Evolutionary conservation across 306 rosid genomes (phyloP), one percentile per base, ranked within the genome.

Genomic region (Rubus parviflorus): DNA sequence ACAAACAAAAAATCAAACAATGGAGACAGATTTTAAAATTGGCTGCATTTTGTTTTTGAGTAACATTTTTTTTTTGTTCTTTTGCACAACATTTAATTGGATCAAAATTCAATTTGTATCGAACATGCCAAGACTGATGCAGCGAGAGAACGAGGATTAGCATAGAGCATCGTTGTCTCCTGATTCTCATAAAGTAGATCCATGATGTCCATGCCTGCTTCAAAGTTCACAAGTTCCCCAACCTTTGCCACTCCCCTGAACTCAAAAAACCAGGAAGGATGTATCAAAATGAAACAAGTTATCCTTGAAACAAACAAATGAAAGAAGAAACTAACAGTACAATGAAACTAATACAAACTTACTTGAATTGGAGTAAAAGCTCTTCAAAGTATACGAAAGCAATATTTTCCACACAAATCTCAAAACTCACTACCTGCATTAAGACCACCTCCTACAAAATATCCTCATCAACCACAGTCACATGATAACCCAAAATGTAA

Each of bases 341-440:
- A 47, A 17, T n/a, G 65, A 35, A 49, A 6, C 37, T 38, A 70
- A 30, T 38, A 23, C 53, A 37, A 64, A 72, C 92, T 80, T 78
- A 92, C 98, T 81, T 90, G 76, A 92, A 81, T 75, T 85, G 93
- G 75, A 77, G 51, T 70, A 88, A 85, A 77, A 94, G 94, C 66
- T 94, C 96, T 80, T 92, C 87, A 74, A 92, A 91, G 79, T 86
- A 82, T 52, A 75, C 58, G 70, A 90, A 92, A 23, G 90, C 88
- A 85, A 83, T 75, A 87, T 87, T 88, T 71, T 88, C 47, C 12
- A 93, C 81, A 25, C 97, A 94, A 75, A 94, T 92, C 87, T 92
- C 95, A 87, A 90, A 94, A 68, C 83, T 79, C 91, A 94, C 74
- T 82, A 92, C 98, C 98, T 90, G 89, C 96, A 92, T 78, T 77